Evolutionary conservation across 768 basidiomycete species (phyloP), one percentile per base, ranked within the genome.

Genomic region (Cantharellus cinnabarinus): DNA sequence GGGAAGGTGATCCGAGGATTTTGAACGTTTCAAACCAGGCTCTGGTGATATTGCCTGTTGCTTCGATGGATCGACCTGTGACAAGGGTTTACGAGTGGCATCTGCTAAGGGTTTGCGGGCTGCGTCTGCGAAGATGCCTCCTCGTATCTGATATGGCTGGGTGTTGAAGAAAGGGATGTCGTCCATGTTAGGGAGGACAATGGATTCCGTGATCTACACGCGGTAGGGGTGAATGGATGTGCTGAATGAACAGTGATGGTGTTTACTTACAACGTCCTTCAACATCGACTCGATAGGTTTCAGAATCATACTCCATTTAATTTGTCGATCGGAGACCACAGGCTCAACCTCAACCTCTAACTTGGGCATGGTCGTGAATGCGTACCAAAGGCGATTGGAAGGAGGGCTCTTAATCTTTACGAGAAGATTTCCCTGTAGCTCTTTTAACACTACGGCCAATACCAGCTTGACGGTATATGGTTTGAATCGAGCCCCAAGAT

Each of bases 151-250:
- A 65, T 77, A 82, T 2, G 67, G 65, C 2, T 66, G 66, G 41
- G 85, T 93, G 68, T 95, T 85, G 68, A 94, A 98, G 76, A 91
- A 97, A 7, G 91, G 76, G 61, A 98, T 85, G 66, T 99, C 95
- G 68, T 99, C 95, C 90, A 97, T 95, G 70, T 95, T 89, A 3
- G 95, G 95, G 68, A 93, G 72, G 20, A 99, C 95, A 20, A 98
- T 79, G 0, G 91, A 91, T 64, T 99, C 94, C 64, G 80, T 77
- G 60, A 98, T 87, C 93, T 98, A 65, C 15, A 38, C 61, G 51
- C 29, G 57, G 64, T 57, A 40, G 52, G 51, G 44, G n/a, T 60
- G 37, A 63, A 35, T 44, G 42, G 3, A 4, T 40, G 7, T 5
- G 29, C 10, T 50, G 34, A 29, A 51, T 2, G 3, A 3, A 41